Evolutionary conservation across 1,139 yeast genomes (phyloP).

Genomic region (Diutina catenulata): DNA sequence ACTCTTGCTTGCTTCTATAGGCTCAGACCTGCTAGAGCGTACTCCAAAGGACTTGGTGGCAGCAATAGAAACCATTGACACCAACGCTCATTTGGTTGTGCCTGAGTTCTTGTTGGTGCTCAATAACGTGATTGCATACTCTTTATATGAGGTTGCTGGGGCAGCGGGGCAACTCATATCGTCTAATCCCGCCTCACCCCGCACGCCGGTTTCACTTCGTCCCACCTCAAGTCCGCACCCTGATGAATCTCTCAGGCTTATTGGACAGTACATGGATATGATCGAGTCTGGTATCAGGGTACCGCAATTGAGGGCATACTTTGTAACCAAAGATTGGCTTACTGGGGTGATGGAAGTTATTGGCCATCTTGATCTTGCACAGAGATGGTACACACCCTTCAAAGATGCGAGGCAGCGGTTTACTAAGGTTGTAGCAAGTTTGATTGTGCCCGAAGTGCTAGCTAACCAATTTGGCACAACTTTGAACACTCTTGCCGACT

Average conservation of each 20-base stretch:
- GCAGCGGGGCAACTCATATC: conserved; percentile 24
- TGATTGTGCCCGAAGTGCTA: not conserved
- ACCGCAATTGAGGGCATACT: conserved; percentile 15
- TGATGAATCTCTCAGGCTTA: conserved; percentile 23
- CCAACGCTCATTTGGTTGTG: conserved; percentile 11
- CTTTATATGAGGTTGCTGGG: conserved; percentile 20
- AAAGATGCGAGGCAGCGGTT: not conserved
- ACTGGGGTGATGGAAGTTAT: conserved; percentile 30
- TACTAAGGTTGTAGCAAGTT: not conserved
- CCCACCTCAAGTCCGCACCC: conserved; percentile 20
- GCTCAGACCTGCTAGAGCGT: conserved; percentile 22
- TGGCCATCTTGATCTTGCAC: conserved; percentile 21
- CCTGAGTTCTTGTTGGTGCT: conserved; percentile 30
- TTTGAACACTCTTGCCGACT: not conserved
- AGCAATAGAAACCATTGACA: not conserved
- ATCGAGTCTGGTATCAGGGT: conserved; percentile 20
- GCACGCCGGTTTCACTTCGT: not conserved
- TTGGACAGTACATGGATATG: conserved; percentile 22
- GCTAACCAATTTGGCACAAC: not conserved
- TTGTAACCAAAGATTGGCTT: conserved; percentile 21
- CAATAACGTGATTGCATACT: conserved; percentile 27
- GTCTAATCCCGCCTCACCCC: not conserved
- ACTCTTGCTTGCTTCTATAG: conserved; percentile 28
- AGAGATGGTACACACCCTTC: conserved; percentile 13
- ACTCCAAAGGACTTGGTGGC: not conserved